Percentiles rank a stretch among this genome's conserved stretches.
Evolutionary conservation across 208 protist genomes (phyloP).

Genomic region (Leishmania gerbilli): DNA sequence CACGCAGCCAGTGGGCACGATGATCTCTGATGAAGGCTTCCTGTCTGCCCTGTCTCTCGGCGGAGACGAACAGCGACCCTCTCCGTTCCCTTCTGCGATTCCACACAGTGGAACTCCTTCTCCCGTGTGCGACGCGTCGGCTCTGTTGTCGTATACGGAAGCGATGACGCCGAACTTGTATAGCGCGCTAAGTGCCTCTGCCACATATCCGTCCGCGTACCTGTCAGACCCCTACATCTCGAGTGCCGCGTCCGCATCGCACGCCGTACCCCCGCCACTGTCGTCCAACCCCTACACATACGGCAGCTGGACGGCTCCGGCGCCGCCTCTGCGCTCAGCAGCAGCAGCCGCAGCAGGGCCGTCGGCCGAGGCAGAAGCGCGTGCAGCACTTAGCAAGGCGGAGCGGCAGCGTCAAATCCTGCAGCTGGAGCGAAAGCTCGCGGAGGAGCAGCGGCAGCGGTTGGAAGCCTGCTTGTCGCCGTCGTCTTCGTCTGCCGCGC

Average conservation of each 20-base stretch:
- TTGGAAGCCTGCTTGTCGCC: slow-evolving; percentile 18
- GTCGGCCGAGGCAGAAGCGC: neutral
- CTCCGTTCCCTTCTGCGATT: neutral
- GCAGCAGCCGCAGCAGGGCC: neutral
- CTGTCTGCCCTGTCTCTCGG: slow-evolving; percentile 25
- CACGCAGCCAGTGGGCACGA: neutral
- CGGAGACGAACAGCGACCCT: neutral
- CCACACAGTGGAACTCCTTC: slow-evolving; percentile 6
- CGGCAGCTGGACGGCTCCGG: neutral
- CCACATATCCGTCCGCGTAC: slow-evolving; percentile 6
- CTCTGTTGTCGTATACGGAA: neutral
- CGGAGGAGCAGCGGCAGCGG: slow-evolving; percentile 29
- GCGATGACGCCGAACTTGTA: slow-evolving; percentile 11
- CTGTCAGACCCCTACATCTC: slow-evolving; percentile 6
- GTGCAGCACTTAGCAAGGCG: slow-evolving; percentile 7
- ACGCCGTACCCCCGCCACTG: neutral
- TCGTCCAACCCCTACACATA: neutral
- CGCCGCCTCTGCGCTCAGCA: neutral
- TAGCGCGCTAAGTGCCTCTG: slow-evolving; percentile 12
- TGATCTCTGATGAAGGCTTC: slow-evolving; percentile 18
- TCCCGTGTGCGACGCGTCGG: slow-evolving; percentile 5
- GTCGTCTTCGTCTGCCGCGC: neutral
- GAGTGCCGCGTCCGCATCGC: neutral
- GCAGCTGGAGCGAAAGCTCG: slow-evolving; percentile 26
- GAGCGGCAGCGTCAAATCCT: slow-evolving; percentile 32